phyloP scores from a whole-genome alignment of 2,329 filamentous ascomycete genomes.

The Drechslera avenae region DNA sequence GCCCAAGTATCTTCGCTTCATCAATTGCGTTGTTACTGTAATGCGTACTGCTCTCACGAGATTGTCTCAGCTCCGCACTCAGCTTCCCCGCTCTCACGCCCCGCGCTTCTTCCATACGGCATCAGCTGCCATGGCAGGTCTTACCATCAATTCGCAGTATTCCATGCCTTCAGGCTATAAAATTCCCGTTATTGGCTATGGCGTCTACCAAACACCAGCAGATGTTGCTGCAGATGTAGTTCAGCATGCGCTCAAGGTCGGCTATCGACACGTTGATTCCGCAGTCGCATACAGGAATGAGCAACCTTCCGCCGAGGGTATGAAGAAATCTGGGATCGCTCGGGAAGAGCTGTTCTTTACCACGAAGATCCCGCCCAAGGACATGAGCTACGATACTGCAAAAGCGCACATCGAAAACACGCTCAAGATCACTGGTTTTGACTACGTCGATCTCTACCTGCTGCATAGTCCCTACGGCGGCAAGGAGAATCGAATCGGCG shows the following conservation, averaged over 20 bases:
- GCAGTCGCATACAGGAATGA: conserved; percentile 72
- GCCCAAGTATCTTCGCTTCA: too few species aligned
- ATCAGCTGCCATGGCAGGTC: conserved; percentile 48
- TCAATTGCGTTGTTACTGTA: not conserved
- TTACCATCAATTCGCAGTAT: conserved; percentile 56
- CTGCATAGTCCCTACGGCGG: conserved; percentile 61
- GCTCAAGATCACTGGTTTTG: conserved; percentile 61
- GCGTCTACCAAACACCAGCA: conserved; percentile 57
- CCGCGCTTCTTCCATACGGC: conserved; percentile 31
- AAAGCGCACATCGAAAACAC: conserved; percentile 60
- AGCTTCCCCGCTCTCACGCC: conserved; percentile 8
- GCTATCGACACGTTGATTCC: conserved; percentile 70
- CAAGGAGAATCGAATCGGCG: conserved; percentile 55
- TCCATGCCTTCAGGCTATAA: conserved; percentile 64
- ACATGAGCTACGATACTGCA: conserved; percentile 65
- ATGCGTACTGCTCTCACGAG: conserved; percentile 20
- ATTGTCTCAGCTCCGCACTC: conserved; percentile 18
- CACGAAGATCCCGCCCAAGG: conserved; percentile 69
- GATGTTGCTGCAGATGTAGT: conserved; percentile 63
- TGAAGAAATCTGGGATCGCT: conserved; percentile 61
- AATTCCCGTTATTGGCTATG: conserved; percentile 65
- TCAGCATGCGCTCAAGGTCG: conserved; percentile 61
- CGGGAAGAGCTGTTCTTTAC: conserved; percentile 70
- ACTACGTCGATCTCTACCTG: conserved; percentile 70
- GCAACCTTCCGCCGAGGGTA: conserved; percentile 66